Base-by-base conservation (phyloP, 2,329 filamentous ascomycete genomes). In the Aspergillus texensis region DNA sequence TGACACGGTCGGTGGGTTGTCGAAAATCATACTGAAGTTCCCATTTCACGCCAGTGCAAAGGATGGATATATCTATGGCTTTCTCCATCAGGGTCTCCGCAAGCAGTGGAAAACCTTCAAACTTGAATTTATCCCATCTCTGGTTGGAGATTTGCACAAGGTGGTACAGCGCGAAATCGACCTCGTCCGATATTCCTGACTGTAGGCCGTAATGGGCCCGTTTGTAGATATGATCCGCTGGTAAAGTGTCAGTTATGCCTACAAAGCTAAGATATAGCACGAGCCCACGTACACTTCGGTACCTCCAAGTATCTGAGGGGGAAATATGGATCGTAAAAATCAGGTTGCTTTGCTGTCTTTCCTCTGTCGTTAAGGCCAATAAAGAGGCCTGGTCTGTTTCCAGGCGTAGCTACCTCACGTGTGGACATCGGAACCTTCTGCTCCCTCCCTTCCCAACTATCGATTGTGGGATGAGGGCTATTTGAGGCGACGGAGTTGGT, bases 121-220 rank as follows among this genome's bases (percentile, higher is more conserved):
- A 97, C 65, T 92, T 91, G 79, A 96, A 97, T 78, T 97, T 97
- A 75, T 98, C 95, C 53, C 94, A 94, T 50, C 94, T 88, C 77
- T 98, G 94, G 73, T 90, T 95, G 0, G 94, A 97, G 32, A 98
- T 97, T 75, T 97, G 96, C 64, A 98, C 93, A 4, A 98, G 81
- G 72, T 98, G 94, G 71, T 96, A 93, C 12, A 98, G 82, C 0
- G 93, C 94, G 78, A 96, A 98, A n/a, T 92, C 89, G 71, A 97
- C 91, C 75, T 99, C 94, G 14, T 89, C 86, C 4, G 86, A 86
- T 30, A 96, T 87, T 2, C 88, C 88, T 16, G 93, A 97, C 66
- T 91, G 91, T 30, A 99, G 81, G 5, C 94, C 90, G 69, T 94
- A 89, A 43, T 96, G 85, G 66, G 93, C 96, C 50, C 94, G 89